phyloP scores from a whole-genome alignment of 371 early-diverging fungal genomes.

The Mucor sp. region DNA sequence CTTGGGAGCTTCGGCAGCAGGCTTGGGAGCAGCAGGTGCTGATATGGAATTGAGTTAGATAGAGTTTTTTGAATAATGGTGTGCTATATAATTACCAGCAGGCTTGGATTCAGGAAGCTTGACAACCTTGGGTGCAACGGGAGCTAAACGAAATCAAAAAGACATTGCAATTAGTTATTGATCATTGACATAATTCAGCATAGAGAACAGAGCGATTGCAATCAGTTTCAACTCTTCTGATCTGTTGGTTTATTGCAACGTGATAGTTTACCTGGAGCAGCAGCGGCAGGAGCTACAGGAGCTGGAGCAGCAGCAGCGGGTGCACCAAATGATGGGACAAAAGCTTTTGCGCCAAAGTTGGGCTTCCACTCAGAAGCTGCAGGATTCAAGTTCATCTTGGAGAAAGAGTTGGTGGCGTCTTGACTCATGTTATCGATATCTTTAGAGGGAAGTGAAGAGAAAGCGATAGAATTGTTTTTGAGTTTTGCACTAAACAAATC shows the following conservation, averaged over 20 bases:
- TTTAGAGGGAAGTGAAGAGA: slow-evolving; percentile 7
- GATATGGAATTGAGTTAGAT: neutral
- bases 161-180: neutral
- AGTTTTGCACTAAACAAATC: neutral
- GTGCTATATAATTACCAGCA: slow-evolving; percentile 7
- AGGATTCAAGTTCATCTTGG: slow-evolving; percentile 38
- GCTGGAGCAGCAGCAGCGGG: slow-evolving; percentile 23
- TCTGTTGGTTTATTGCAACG: neutral
- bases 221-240: neutral
- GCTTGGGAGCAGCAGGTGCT: slow-evolving; percentile 10
- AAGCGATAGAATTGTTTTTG: slow-evolving; percentile 1
- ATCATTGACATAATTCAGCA: neutral
- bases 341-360: slow-evolving; percentile 33
- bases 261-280: slow-evolving; percentile 4
- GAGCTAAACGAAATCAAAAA: slow-evolving; percentile 4
- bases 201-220: neutral
- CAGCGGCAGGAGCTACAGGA: slow-evolving; percentile 7
- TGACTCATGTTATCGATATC: slow-evolving; percentile 17
- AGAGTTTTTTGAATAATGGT: neutral
- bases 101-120: slow-evolving; percentile 37
- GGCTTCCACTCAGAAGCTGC: slow-evolving; percentile 43
- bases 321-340: slow-evolving; percentile 34
- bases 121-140: slow-evolving; percentile 32
- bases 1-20: slow-evolving; percentile 14
- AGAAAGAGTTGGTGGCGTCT: slow-evolving; percentile 21